These are phyloP conservation scores for Gnaphalium uliginosum DNA, from an alignment of 129 eudicot species.

Conservation along the genomic window DNA sequence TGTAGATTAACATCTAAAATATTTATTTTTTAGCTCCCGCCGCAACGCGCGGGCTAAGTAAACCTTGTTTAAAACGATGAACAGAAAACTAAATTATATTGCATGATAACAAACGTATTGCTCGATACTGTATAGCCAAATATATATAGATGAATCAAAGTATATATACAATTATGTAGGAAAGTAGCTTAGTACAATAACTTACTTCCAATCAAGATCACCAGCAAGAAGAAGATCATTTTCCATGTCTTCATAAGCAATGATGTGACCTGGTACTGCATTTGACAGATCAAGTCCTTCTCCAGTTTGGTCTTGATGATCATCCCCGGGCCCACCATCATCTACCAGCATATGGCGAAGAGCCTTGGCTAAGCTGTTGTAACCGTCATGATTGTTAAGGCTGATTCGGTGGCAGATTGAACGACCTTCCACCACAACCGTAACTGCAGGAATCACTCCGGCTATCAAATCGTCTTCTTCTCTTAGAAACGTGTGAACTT, in stretches of 20 bases:
- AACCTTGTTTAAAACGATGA: too few species aligned
- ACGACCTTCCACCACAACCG: conserved; percentile 92
- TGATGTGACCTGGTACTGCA: conserved; percentile 81
- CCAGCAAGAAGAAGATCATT: conserved; percentile 96
- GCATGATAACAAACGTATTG: too few species aligned
- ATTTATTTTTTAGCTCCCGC: too few species aligned
- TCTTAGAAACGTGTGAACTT: conserved; percentile 33
- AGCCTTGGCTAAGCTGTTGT: conserved; percentile 73
- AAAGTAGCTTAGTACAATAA: neutral
- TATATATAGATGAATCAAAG: too few species aligned
- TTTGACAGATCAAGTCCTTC: conserved; percentile 61
- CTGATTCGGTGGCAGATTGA: conserved; percentile 89
- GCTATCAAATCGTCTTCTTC: conserved; percentile 51
- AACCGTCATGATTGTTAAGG: conserved; percentile 68
- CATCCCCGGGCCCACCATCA: neutral
- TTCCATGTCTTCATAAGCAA: conserved; percentile 94
- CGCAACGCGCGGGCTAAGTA: too few species aligned
- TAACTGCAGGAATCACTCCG: conserved; percentile 66
- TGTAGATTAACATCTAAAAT: too few species aligned
- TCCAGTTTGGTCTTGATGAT: conserved; percentile 2
- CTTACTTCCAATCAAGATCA: conserved; percentile 91
- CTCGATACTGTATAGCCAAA: too few species aligned
- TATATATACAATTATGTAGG: too few species aligned
- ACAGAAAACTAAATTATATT: neutral
- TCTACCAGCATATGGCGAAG: conserved; percentile 72